phyloP scores from a whole-genome alignment of 768 basidiomycete species.

The Macrolepiota dolichaula region DNA sequence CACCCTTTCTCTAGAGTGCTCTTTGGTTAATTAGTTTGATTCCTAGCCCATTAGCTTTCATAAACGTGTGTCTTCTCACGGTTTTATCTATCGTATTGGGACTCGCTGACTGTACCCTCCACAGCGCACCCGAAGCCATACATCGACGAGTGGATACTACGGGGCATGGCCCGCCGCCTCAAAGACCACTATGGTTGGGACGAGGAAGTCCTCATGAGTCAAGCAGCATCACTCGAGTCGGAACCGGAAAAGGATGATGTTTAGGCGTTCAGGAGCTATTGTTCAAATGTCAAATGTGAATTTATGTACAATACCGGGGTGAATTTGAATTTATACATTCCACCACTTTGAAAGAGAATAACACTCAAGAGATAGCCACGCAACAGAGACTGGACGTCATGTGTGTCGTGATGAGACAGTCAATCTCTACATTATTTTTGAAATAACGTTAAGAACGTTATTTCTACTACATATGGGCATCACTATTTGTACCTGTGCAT shows the following conservation, averaged over 20 bases:
- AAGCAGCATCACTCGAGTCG: conserved; percentile 4
- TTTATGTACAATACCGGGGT: neutral
- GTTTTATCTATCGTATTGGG: neutral
- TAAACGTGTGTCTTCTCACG: conserved; percentile 48
- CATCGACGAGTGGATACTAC: conserved; percentile 45
- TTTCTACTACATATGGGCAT: neutral
- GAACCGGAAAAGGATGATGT: conserved; percentile 4
- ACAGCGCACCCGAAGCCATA: conserved; percentile 76
- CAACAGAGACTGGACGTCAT: too few species aligned
- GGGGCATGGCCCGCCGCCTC: conserved; percentile 53
- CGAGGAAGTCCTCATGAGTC: conserved; percentile 37
- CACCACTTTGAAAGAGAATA: too few species aligned
- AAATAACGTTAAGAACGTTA: too few species aligned
- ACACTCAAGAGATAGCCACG: too few species aligned
- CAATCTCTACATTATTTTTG: too few species aligned
- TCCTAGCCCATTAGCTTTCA: conserved; percentile 71
- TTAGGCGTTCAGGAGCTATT: neutral
- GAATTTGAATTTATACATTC: too few species aligned
- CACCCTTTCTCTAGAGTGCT: neutral
- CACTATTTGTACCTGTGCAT: neutral
- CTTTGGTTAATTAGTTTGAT: neutral
- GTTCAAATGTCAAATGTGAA: neutral
- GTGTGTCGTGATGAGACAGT: too few species aligned
- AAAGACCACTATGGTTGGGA: conserved; percentile 68
- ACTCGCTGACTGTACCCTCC: conserved; percentile 11